Conservation (phyloP, 1,139 yeast species). For the Hanseniaspora uvarum region DNA sequence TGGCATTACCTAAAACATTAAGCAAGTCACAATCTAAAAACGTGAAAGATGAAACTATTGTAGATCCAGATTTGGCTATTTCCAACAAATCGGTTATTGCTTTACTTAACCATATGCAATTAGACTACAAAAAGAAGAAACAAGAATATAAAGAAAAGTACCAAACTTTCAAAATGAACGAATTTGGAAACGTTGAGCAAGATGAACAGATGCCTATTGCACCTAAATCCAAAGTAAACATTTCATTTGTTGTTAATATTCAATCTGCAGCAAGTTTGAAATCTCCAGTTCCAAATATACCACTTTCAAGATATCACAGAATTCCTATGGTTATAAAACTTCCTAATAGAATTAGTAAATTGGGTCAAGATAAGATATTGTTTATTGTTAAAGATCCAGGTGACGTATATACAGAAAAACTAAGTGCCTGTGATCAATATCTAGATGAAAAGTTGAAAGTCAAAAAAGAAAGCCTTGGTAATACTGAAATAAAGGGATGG, state of each 20-base stretch:
- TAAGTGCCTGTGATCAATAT: slow-evolving; percentile 30
- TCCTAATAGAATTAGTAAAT: slow-evolving; percentile 39
- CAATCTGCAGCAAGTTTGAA: slow-evolving; percentile 36
- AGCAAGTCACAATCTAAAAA: background rate
- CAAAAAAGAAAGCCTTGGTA: background rate
- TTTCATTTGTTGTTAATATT: slow-evolving; percentile 14
- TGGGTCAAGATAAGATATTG: slow-evolving; percentile 42
- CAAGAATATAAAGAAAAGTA: background rate
- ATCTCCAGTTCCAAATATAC: slow-evolving; percentile 14
- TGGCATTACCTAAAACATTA: background rate
- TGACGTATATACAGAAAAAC: slow-evolving; percentile 40
- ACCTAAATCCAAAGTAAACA: slow-evolving; percentile 10
- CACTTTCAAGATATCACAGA: slow-evolving; percentile 34
- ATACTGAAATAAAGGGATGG: background rate
- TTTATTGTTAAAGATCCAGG: slow-evolving; percentile 63
- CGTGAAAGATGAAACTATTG: background rate
- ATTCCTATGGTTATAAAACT: slow-evolving; percentile 59
- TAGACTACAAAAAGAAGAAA: slow-evolving; percentile 11
- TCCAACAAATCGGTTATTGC: slow-evolving; percentile 13
- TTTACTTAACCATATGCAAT: slow-evolving; percentile 4
- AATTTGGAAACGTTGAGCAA: background rate
- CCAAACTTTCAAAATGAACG: background rate
- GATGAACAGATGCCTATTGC: background rate
- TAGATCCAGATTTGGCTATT: background rate
- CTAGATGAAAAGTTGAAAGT: background rate